Conservation (phyloP, 2,329 filamentous ascomycete genomes). For the Trichoderma cornu-damae region DNA sequence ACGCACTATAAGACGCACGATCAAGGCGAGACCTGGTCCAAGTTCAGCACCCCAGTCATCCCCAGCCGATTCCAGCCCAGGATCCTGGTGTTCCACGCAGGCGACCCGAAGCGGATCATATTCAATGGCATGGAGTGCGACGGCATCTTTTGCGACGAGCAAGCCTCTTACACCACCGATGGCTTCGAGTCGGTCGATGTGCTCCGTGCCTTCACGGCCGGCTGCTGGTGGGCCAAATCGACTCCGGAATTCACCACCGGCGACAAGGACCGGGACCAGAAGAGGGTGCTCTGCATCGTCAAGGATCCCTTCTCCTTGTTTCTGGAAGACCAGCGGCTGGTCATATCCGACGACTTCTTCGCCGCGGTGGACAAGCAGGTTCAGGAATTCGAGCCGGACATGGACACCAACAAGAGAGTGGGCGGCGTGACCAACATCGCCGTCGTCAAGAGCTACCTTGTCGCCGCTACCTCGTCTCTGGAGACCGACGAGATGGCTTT, state of each 20-base stretch:
- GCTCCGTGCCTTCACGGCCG: constrained; percentile 63
- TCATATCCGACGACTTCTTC: constrained; percentile 84
- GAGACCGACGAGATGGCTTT: constrained; percentile 87
- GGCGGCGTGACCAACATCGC: constrained; percentile 78
- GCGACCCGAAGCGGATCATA: constrained; percentile 77
- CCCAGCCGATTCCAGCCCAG: constrained; percentile 49
- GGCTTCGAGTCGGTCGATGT: constrained; percentile 69
- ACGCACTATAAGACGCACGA: constrained; percentile 81
- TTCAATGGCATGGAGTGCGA: constrained; percentile 71
- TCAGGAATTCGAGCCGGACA: constrained; percentile 67
- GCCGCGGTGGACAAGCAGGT: constrained; percentile 43
- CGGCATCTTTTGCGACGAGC: constrained; percentile 58
- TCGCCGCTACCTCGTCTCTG: constrained; percentile 74
- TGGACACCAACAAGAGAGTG: constrained; percentile 69
- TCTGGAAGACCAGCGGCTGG: constrained; percentile 68
- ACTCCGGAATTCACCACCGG: constrained; percentile 68
- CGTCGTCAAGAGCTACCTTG: constrained; percentile 76
- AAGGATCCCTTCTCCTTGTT: constrained; percentile 65
- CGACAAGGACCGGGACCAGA: constrained; percentile 57
- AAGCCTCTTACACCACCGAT: constrained; percentile 71
- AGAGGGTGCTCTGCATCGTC: constrained; percentile 76
- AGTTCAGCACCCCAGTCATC: constrained; percentile 60
- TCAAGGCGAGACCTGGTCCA: constrained; percentile 72
- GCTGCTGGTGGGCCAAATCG: constrained; percentile 84
- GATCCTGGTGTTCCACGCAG: constrained; percentile 72